A percentile compares a stretch with the other conserved stretches of the same genome.
Evolutionary conservation across 2,329 filamentous ascomycete genomes (phyloP).

Genomic region (Fusarium pseudograminearum): DNA sequence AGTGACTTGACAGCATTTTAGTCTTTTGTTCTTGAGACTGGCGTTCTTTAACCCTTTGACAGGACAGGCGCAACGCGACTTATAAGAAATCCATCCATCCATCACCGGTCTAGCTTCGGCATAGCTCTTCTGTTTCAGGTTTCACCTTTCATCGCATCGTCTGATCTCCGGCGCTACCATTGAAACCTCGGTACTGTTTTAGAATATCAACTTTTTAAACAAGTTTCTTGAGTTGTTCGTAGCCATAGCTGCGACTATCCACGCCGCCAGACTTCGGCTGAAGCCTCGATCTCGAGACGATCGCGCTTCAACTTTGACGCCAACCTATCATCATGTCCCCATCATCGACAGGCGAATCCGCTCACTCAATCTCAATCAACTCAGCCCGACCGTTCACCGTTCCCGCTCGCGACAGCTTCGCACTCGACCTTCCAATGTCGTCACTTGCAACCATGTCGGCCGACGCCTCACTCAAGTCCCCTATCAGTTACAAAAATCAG

Average conservation of each 20-base stretch:
- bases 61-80: not conserved
- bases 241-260: constrained; percentile 8
- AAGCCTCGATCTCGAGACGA: constrained; percentile 14
- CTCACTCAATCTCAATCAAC: constrained; percentile 56
- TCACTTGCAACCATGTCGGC: constrained; percentile 57
- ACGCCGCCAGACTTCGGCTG: not conserved
- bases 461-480: constrained; percentile 64
- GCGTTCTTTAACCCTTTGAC: constrained; percentile 14
- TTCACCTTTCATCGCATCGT: constrained; percentile 30
- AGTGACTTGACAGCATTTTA: constrained; percentile 15
- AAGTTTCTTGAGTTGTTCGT: constrained; percentile 19
- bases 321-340: constrained; percentile 60
- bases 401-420: constrained; percentile 61
- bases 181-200: constrained; percentile 18
- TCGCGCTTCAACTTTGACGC: constrained; percentile 40
- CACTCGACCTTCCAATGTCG: constrained; percentile 62
- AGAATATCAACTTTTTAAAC: constrained; percentile 43
- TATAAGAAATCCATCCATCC: not conserved
- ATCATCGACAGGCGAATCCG: constrained; percentile 66
- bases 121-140: constrained; percentile 3
- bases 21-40: constrained; percentile 20
- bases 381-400: constrained; percentile 59
- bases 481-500: constrained; percentile 61
- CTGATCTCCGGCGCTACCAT: constrained; percentile 32
- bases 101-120: constrained; percentile 5